Conservation (phyloP, 1,284 basidiomycete species). For the Salmacisia buchloeana region DNA sequence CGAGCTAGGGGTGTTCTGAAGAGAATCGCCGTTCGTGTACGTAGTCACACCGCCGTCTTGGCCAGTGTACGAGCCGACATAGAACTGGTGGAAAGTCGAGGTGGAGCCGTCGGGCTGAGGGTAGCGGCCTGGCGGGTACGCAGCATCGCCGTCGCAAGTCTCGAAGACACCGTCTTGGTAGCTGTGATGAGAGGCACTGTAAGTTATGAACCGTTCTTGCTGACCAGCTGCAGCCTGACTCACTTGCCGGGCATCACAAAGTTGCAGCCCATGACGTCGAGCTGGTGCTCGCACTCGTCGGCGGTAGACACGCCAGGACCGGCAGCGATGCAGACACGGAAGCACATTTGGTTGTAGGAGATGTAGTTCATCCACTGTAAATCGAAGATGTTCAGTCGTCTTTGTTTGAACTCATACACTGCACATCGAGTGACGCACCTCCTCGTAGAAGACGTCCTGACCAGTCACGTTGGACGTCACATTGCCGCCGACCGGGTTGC, state of each 20-base stretch:
- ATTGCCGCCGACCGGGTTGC: constrained; percentile 58
- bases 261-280: constrained; percentile 49
- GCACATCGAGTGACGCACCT: constrained; percentile 15
- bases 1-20: constrained; percentile 34
- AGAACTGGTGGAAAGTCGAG: constrained; percentile 46
- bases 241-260: constrained; percentile 51
- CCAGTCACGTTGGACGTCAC: constrained; percentile 56
- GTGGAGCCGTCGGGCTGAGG: constrained; percentile 34
- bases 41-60: constrained; percentile 25
- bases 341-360: constrained; percentile 43
- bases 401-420: not conserved
- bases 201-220: too few species aligned
- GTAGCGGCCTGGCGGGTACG: constrained; percentile 49
- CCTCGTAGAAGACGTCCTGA: constrained; percentile 54
- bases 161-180: constrained; percentile 43
- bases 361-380: constrained; percentile 55
- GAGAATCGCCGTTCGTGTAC: constrained; percentile 43
- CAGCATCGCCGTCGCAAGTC: constrained; percentile 48
- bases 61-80: constrained; percentile 22
- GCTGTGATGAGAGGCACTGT: constrained; percentile 12
- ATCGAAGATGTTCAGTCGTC: not conserved
- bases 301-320: constrained; percentile 33
- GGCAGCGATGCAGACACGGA: constrained; percentile 48
- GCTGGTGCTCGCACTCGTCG: constrained; percentile 44
- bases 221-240: too few species aligned